A percentile compares a stretch with the other conserved stretches of the same genome.
These are phyloP conservation scores for Ustanciosporium gigantosporum DNA, from an alignment of 1,284 basidiomycete species.

Conservation along the genomic window DNA sequence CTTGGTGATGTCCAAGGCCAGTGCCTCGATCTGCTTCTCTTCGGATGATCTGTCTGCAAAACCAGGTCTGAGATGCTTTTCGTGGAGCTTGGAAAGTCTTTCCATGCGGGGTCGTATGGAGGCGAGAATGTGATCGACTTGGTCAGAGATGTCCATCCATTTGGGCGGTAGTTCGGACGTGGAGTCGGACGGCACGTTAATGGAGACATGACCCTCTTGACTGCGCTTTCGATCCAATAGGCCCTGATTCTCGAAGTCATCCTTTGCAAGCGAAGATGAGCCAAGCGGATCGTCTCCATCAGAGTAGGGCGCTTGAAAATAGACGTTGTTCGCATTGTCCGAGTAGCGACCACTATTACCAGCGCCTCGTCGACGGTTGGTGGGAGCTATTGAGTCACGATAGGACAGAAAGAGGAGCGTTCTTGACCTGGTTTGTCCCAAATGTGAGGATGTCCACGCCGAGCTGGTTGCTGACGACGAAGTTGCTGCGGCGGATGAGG, in stretches of 20 bases:
- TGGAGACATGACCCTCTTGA: conserved; percentile 16
- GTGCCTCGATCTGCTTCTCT: conserved; percentile 86
- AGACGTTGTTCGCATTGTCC: not conserved
- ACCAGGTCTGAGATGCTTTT: conserved; percentile 91
- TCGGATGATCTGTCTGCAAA: conserved; percentile 91
- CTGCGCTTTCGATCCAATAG: conserved; percentile 6
- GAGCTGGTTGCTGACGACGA: too few species aligned
- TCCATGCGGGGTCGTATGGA: conserved; percentile 45
- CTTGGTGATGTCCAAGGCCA: conserved; percentile 81
- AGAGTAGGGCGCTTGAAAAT: conserved; percentile 49
- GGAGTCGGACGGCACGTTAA: not conserved
- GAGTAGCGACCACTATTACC: too few species aligned
- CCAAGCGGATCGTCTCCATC: conserved; percentile 23
- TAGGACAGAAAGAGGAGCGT: conserved; percentile 94
- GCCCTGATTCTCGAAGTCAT: conserved; percentile 1
- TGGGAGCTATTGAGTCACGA: conserved; percentile 71
- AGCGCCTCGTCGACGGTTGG: conserved; percentile 4
- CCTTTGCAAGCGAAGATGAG: conserved; percentile 5
- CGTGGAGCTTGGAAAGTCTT: conserved; percentile 88
- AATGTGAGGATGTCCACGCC: too few species aligned
- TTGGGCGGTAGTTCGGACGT: conserved; percentile 47
- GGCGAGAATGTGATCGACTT: conserved; percentile 44
- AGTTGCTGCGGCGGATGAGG: too few species aligned
- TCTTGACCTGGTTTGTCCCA: conserved; percentile 73
- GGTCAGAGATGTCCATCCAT: conserved; percentile 57